Conservation (phyloP, 805 yeast species). For the Maudiozyma barnettii region DNA sequence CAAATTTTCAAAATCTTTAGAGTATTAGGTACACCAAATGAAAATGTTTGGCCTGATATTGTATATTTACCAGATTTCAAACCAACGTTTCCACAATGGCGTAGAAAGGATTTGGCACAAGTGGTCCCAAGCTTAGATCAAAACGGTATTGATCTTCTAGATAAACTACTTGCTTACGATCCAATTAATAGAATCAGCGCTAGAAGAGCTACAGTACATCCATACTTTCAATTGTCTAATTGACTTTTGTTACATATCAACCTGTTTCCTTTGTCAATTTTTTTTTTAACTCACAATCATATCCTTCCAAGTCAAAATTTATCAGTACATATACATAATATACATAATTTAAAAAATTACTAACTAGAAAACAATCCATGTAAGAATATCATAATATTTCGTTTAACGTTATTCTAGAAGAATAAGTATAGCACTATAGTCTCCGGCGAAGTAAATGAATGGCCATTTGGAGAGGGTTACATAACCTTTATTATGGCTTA, state of each 20-base stretch:
- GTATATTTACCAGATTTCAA: constrained; percentile 81
- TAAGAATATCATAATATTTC: too few relatives aligned
- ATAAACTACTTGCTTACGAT: constrained; percentile 74
- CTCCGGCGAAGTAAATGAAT: too few relatives aligned
- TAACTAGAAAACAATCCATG: too few relatives aligned
- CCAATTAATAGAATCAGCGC: constrained; percentile 93
- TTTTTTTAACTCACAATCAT: too few relatives aligned
- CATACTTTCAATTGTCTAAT: constrained; percentile 36
- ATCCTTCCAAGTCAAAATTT: too few relatives aligned
- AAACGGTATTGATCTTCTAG: constrained; percentile 76
- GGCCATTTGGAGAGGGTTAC: too few relatives aligned
- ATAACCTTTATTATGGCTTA: too few relatives aligned
- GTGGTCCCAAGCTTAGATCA: constrained; percentile 72
- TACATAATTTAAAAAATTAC: too few relatives aligned
- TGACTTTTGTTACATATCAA: not conserved
- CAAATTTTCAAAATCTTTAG: constrained; percentile 87
- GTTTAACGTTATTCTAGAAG: too few relatives aligned
- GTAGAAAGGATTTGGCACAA: constrained; percentile 79
- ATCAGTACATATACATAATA: too few relatives aligned
- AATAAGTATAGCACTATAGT: too few relatives aligned
- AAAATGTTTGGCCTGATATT: constrained; percentile 95
- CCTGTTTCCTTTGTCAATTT: not conserved
- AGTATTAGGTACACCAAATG: constrained; percentile 94
- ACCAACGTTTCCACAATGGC: constrained; percentile 72
- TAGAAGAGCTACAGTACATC: constrained; percentile 82